Base-by-base conservation (phyloP, 768 basidiomycete species). In the Boletus subcaerulescens region DNA sequence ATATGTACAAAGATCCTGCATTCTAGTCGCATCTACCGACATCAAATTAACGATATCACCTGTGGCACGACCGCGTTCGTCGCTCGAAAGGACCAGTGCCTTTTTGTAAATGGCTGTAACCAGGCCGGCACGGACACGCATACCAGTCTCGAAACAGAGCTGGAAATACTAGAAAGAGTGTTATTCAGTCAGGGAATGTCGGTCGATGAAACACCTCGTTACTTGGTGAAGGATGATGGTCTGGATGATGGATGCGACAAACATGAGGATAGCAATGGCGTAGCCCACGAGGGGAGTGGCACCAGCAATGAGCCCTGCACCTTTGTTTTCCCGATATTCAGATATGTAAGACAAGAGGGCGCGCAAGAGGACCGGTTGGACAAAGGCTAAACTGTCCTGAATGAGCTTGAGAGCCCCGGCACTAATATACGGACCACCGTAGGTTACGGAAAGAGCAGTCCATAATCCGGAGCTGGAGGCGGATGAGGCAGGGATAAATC, bases 41-140 rank as follows among this genome's bases (percentile, higher is more conserved):
- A 94, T 94, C 32, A 96, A 72, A 66, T 97, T 98, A 58, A 97
- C 93, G 33, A 97, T 94, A 66, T 97, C 94, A 1, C 96, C 95
- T 0, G 91, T 84, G 0, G 90, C 81, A 40, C 91, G 53, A 11
- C 81, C 79, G 5, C 89, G 83, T 63, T 92, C 93, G 54, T 92
- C 89, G 62, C 88, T 93, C 2, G 90, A 91, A 10, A 98, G 80
- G 4, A 91, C 79, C 20, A 98, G 76, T 0, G 93, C 82, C 68
- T 98, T 97, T 47, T 84, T 74, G 74, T 96, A 98, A 48, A 97
- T 92, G 5, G 79, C 81, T 2, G 86, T 85, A 14, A 98, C 84
- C 20, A 98, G 80, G 0, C 94, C 94, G 0, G 91, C 88, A 29
- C 93, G 86, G 42, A 97, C 82, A n/a, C 95, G 86, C 94, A 96